Conservation (phyloP, 352 stramenopile genomes). For the Phytophthora nicotianae region DNA sequence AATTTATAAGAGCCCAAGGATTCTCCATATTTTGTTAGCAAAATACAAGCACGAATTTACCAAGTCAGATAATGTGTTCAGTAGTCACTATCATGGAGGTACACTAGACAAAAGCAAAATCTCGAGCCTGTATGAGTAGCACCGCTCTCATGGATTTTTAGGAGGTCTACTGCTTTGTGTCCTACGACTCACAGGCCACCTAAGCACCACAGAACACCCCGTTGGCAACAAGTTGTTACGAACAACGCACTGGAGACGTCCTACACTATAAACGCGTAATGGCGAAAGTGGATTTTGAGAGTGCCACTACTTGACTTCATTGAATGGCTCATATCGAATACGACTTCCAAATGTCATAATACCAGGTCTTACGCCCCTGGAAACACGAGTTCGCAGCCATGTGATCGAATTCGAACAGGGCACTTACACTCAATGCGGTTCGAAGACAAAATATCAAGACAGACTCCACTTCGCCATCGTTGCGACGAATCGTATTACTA, state of each 20-base stretch:
- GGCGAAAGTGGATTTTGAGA: constrained; percentile 20
- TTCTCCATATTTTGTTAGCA: constrained; percentile 12
- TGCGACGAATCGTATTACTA: constrained; percentile 3
- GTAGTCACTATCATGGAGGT: no score
- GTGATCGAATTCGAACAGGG: constrained; percentile 23
- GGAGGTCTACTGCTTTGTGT: constrained; percentile 5
- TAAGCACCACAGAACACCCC: constrained; percentile 4
- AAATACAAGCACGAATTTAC: constrained; percentile 8
- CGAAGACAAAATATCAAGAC: constrained; percentile 4
- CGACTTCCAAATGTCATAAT: constrained; percentile 1
- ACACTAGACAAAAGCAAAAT: neutral
- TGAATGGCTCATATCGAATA: constrained; percentile 15
- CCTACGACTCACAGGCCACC: constrained; percentile 1
- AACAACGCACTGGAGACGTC: neutral
- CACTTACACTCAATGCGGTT: constrained; percentile 14
- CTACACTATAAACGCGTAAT: constrained; percentile 1
- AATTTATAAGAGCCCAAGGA: constrained; percentile 37
- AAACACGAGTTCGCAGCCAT: constrained; percentile 3
- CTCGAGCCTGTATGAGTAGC: neutral
- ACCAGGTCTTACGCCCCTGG: neutral
- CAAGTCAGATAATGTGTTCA: neutral
- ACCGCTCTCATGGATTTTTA: constrained; percentile 5
- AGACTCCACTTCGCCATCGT: constrained; percentile 4
- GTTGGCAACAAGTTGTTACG: neutral
- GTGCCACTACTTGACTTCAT: neutral